These are phyloP conservation scores for Eimeria praecox DNA, from an alignment of 169 alveolate genomes.

Conservation along the genomic window DNA sequence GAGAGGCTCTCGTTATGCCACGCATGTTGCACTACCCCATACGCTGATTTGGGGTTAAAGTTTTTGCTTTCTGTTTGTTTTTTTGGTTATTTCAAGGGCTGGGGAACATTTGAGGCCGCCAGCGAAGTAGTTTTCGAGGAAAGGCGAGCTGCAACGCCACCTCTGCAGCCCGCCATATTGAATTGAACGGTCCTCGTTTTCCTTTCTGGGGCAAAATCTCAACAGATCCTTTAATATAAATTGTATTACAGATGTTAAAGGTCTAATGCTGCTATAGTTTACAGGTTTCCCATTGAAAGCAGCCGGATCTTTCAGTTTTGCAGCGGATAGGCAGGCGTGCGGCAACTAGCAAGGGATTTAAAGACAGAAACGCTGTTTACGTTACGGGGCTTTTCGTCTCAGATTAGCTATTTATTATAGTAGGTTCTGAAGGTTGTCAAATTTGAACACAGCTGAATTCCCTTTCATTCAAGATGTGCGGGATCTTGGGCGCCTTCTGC, in stretches of 20 bases:
- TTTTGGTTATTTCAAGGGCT: neutral
- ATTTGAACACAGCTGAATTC: neutral
- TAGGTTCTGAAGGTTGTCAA: neutral
- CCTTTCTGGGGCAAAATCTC: neutral
- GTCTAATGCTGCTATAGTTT: neutral
- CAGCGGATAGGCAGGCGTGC: neutral
- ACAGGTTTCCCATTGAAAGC: neutral
- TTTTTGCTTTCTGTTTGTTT: neutral
- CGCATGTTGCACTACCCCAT: neutral
- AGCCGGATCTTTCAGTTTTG: neutral
- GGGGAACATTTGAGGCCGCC: neutral
- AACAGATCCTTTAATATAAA: neutral
- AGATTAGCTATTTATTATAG: neutral
- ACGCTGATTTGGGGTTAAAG: neutral
- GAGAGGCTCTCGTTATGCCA: neutral
- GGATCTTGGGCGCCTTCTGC: slow-evolving; percentile 38
- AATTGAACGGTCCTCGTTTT: neutral
- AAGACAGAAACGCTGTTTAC: neutral
- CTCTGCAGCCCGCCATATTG: neutral
- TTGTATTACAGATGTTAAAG: neutral
- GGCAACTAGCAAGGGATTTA: neutral
- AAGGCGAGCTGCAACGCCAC: neutral
- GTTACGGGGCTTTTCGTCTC: too few relatives aligned
- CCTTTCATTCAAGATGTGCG: neutral
- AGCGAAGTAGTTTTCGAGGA: neutral